Evolutionary conservation across 495 filamentous ascomycete species (phyloP), one percentile per base, ranked within the genome.

Genomic region (Trichoderma gamsii): DNA sequence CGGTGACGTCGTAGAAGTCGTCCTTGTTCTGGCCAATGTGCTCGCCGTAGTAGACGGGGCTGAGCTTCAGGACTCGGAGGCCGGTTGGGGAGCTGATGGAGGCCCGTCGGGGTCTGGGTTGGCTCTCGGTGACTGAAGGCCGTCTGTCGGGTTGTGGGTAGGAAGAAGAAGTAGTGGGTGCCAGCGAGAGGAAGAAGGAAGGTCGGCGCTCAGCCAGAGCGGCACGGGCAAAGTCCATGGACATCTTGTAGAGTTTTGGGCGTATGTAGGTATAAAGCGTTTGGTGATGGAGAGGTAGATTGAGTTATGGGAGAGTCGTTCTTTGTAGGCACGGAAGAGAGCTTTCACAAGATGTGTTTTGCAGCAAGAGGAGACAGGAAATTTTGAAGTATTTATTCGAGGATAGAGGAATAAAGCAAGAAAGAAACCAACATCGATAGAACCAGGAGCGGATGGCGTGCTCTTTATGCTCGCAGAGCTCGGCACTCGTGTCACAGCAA

Each of bases 21-120:
- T 72, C 75, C 73, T 79, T 79, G 78, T 75, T 70, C 66, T 76
- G 78, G 66, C 75, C 78, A 46, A 72, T 76, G 74, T 81, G 79
- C 75, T 81, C 79, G 68, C 80, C 80, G 71, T 74, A 83, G 76
- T 81, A 79, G 71, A 83, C 80, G 38, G 80, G 80, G n/a, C 78
- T 78, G 64, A 83, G 79, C 72, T 79, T 80, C 61, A 83, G 78
- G 79, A 82, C 80, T 66, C 80, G 79, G 32, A 73, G 68, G n/a
- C 72, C 73, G 61, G 77, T 71, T 68, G 73, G 75, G 73, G 74
- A 75, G 63, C 75, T 69, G 71, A 73, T 77, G 43, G 77, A 77
- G 59, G 72, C 72, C 68, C 77, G 77, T 66, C 74, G 76, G 38
- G 23, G 29, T 18, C 43, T 63, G 29, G 61, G 2, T 15, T 38